These are phyloP conservation scores for Phellinidium pouzarii DNA, from an alignment of 1,284 basidiomycete species.

Conservation along the genomic window DNA sequence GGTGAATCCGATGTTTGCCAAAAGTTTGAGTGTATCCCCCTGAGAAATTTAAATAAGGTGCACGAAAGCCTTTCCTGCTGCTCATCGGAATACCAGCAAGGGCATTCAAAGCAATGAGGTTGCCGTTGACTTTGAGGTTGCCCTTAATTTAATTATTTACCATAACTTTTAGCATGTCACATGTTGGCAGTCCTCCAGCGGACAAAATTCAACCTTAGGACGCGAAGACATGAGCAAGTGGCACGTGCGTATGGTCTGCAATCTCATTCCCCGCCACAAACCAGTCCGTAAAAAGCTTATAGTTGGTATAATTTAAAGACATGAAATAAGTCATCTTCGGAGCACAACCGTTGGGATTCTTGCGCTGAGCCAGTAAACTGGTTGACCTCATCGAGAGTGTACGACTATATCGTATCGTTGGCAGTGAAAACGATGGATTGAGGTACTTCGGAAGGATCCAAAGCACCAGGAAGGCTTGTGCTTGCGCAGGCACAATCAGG, in stretches of 20 bases:
- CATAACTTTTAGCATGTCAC: too few species aligned
- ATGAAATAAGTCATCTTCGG: conserved; percentile 74
- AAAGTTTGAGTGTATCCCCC: conserved; percentile 53
- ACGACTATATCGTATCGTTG: conserved; percentile 69
- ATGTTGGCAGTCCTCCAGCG: too few species aligned
- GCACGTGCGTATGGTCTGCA: conserved; percentile 73
- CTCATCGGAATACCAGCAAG: conserved; percentile 71
- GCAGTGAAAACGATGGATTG: conserved; percentile 69
- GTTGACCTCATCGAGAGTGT: conserved; percentile 65
- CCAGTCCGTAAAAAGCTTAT: conserved; percentile 78
- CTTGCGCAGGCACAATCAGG: conserved; percentile 71
- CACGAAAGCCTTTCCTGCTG: conserved; percentile 70
- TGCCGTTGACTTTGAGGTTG: conserved; percentile 57
- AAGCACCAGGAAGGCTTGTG: conserved; percentile 62
- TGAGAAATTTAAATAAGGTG: conserved; percentile 70
- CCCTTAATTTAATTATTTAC: too few species aligned
- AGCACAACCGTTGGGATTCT: conserved; percentile 78
- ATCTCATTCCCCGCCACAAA: conserved; percentile 82
- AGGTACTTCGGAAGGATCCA: conserved; percentile 59
- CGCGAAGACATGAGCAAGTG: conserved; percentile 6
- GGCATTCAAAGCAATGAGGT: conserved; percentile 74
- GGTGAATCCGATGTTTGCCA: conserved; percentile 53
- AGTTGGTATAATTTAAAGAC: conserved; percentile 72
- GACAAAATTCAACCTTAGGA: too few species aligned
- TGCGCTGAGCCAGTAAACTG: conserved; percentile 71